These are phyloP conservation scores for Solanum aculeatissimum DNA, from an alignment of 305 asterid genomes.

Conservation along the genomic window DNA sequence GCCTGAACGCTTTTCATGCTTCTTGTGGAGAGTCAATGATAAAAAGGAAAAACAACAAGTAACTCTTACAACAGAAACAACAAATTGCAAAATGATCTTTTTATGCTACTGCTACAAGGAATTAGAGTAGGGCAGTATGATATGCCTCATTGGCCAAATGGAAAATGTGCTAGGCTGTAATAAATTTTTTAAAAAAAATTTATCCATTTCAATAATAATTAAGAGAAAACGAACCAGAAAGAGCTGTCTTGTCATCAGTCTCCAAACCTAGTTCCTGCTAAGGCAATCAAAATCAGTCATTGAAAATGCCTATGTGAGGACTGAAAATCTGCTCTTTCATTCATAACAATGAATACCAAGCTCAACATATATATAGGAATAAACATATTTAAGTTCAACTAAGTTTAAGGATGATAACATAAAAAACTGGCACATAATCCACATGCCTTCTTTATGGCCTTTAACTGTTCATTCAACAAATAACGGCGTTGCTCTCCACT, in stretches of 20 bases:
- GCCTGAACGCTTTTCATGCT: not conserved
- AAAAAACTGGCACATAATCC: not conserved
- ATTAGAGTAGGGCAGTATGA: not conserved
- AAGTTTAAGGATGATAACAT: not conserved
- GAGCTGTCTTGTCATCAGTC: conserved; percentile 98
- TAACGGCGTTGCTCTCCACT: conserved; percentile 98
- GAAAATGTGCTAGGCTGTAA: not conserved
- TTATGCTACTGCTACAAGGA: not conserved
- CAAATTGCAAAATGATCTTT: not conserved
- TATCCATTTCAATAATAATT: not conserved
- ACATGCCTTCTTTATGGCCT: conserved; percentile 92
- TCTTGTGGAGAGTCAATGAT: not conserved
- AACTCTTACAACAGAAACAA: not conserved
- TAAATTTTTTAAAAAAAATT: not conserved
- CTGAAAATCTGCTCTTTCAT: not conserved
- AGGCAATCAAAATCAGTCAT: not conserved
- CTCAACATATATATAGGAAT: not conserved
- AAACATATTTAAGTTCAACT: not conserved
- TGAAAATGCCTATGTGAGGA: not conserved
- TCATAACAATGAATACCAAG: not conserved
- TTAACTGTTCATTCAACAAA: conserved; percentile 86
- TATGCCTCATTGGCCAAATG: not conserved
- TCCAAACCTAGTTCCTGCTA: conserved; percentile 93
- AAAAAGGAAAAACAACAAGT: not conserved
- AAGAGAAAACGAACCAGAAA: conserved; percentile 53